Evolutionary conservation across 140 eudicot species (phyloP), one percentile per base, ranked within the genome.

Genomic region (Ambrosia hybrid): DNA sequence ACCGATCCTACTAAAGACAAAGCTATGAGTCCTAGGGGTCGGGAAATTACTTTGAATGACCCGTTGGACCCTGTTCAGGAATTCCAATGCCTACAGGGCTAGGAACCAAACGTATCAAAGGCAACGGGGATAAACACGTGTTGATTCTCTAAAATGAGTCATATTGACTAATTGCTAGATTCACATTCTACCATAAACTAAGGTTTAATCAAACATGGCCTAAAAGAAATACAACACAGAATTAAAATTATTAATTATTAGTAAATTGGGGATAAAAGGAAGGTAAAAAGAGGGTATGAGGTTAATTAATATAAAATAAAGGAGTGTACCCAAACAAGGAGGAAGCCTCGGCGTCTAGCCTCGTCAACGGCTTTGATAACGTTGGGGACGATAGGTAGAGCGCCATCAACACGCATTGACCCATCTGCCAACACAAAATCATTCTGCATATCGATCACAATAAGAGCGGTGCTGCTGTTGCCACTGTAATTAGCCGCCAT

Each of bases 391-490:
- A 95, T 86, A 38, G 90, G 83, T 30, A 80, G 76, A 10, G 92
- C 99, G 16, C 95, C 96, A 68, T 78, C 77, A 15, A 91, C 90
- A 48, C 73, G 75, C 89, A 84, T 36, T 13, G 91, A 72, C 8
- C 82, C 79, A 52, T 83, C 85, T 2, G 82, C 70, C 68, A 80
- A 71, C 26, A 95, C 70, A 65, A 94, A 95, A 86, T 95, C 99
- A 46, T 90, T 95, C 99, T 95, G 98, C 98, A 92, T 89, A 76
- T 87, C 98, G 43, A 92, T 87, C 70, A 92, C 92, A 10, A 92
- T 81, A 57, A 92, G 92, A 60, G 98, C 96, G 1, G 91, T 85
- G 7, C 55, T 79, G 41, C 26, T 21, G n/a, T 81, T 84, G 87
- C 45, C 45, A 39, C 1, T 39, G 46, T 30, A 30, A 30, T 30